Base-by-base conservation (phyloP, 352 stramenopile species). In the Globisporangium orthogonon region DNA sequence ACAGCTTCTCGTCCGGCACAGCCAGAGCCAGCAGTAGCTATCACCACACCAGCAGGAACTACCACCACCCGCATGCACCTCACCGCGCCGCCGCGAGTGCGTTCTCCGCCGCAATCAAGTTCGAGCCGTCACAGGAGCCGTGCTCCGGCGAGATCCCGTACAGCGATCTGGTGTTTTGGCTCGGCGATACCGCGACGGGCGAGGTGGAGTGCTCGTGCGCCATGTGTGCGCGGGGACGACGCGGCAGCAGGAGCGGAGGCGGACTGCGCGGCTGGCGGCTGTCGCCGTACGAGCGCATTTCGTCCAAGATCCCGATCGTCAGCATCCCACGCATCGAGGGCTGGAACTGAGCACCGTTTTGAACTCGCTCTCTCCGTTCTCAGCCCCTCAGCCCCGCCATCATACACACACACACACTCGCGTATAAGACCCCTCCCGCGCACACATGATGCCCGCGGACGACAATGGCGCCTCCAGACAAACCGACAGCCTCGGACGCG, bases 291-390 rank as follows among this genome's bases (percentile, higher is more conserved):
- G 50, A 70, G 31, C 70, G 62, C 52, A 60, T 85, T 6, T 85
- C 72, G 46, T 76, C 74, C 56, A 75, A 77, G 70, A 73, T 88
- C 41, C 75, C 73, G 17, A 57, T 83, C 35, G 78, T 88, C 51
- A 71, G 70, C 44, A 30, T 85, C 41, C 78, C 78, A 1, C 71
- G 75, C 0, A 86, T 86, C 37, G 78, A 88, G 60, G 78, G 75
- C 14, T 73, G 86, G 43, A 89, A 89, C 54, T 87, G 61, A 74
- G 37, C 10, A n/a, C 13, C 44, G 7, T 50, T 55, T 37, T 55
- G 49, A 37, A 47, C 52, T 18, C 39, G 50, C 31, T 11, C 40
- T 44, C 35, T 40, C 35, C 35, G 7, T 40, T 14, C 35, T 37
- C 33, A 23, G 23, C 23, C 23, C 23, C 23, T 23, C 23, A 23